A percentile compares a stretch with the other conserved stretches of the same genome.
Evolutionary conservation across 225 moss, liverwort and hornwort species (phyloP).

Genomic region (Thuidium tamariscinum): DNA sequence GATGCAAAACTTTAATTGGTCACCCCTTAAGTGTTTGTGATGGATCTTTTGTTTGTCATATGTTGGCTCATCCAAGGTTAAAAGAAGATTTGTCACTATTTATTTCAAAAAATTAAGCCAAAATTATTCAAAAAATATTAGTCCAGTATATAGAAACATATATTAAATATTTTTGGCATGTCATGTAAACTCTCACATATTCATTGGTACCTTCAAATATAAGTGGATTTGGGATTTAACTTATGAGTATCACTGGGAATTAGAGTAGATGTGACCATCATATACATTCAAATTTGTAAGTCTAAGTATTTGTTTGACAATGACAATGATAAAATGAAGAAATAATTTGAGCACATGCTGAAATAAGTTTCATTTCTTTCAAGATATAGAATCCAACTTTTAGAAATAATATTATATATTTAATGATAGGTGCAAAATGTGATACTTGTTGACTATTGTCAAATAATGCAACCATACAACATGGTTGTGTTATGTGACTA

Average conservation of each 20-base stretch:
- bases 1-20: neutral
- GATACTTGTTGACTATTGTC: no score
- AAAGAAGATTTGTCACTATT: accelerated
- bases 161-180: neutral
- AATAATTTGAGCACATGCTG: neutral
- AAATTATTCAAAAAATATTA: neutral
- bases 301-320: no score
- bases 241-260: neutral
- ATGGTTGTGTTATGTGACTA: no score
- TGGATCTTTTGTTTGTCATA: neutral
- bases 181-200: neutral
- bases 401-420: accelerated
- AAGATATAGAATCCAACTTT: neutral
- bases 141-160: neutral
- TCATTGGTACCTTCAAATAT: neutral
- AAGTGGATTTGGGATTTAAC: no score
- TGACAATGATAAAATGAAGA: neutral
- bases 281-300: no score
- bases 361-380: neutral
- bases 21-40: neutral
- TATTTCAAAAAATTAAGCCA: neutral
- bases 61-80: accelerated
- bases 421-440: accelerated
- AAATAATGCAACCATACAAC: no score
- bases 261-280: neutral